Conservation (phyloP, 345 rosid species). For the Pistacia atlantica region DNA sequence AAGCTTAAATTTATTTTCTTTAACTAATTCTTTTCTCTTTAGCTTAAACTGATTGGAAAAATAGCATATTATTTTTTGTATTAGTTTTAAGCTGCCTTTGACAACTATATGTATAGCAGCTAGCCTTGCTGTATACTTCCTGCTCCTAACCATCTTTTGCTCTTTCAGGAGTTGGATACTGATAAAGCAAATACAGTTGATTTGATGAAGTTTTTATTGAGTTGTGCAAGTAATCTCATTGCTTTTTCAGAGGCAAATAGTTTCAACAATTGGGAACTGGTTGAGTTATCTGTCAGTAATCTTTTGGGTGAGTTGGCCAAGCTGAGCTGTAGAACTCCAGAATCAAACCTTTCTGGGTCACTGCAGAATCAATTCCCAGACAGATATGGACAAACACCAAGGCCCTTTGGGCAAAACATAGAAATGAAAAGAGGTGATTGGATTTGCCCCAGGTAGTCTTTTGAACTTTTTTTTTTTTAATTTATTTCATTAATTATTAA, state of each 20-base stretch:
- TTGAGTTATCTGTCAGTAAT: conserved; percentile 60
- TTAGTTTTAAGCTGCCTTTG: not conserved
- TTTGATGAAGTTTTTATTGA: conserved; percentile 76
- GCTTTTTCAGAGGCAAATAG: conserved; percentile 34
- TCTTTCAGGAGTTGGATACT: conserved; percentile 40
- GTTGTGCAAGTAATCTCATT: conserved; percentile 52
- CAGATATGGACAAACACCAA: conserved; percentile 41
- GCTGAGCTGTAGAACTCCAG: conserved; percentile 37
- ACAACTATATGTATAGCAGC: not conserved
- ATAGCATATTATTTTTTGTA: not conserved
- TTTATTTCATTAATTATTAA: not conserved
- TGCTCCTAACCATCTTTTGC: conserved; percentile 2
- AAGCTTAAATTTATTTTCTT: not conserved
- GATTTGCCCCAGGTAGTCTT: conserved; percentile 73
- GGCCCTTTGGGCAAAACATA: conserved; percentile 44
- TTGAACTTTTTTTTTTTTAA: not conserved
- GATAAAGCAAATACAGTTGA: conserved; percentile 62
- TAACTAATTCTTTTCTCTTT: not conserved
- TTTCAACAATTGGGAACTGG: conserved; percentile 37
- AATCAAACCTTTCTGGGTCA: conserved; percentile 27
- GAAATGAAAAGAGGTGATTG: conserved; percentile 98
- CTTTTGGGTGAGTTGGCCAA: conserved; percentile 62
- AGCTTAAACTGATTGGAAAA: not conserved
- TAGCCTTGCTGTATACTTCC: not conserved
- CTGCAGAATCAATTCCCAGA: conserved; percentile 42